A percentile compares a stretch with the other conserved stretches of the same genome.
These are phyloP conservation scores for Clarireedia homoeocarpa DNA, from an alignment of 2,329 filamentous ascomycete genomes.

Conservation along the genomic window DNA sequence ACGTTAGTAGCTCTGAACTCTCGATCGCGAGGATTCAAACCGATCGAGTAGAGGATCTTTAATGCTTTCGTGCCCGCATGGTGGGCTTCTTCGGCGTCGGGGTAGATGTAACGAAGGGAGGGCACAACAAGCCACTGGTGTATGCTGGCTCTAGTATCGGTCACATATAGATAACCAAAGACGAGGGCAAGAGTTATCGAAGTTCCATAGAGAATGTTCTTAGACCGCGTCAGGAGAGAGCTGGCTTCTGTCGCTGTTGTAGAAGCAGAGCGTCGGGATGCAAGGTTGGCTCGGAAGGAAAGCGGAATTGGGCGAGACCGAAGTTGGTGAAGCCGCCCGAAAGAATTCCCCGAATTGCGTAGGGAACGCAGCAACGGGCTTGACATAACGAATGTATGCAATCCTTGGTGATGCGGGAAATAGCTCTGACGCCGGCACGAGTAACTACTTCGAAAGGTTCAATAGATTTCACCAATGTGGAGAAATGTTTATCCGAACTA, in stretches of 20 bases:
- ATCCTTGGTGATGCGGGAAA: too few species aligned
- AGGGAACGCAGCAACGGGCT: slow-evolving; percentile 4
- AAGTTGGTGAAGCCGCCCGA: neutral
- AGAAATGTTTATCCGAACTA: too few species aligned
- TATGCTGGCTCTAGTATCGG: slow-evolving; percentile 63
- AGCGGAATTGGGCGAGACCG: neutral
- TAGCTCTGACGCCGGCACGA: too few species aligned
- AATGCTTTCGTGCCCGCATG: slow-evolving; percentile 65
- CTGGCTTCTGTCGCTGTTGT: slow-evolving; percentile 21
- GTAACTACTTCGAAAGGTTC: too few species aligned
- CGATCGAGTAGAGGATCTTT: slow-evolving; percentile 63
- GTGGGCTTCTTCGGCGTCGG: slow-evolving; percentile 89
- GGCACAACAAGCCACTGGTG: slow-evolving; percentile 63
- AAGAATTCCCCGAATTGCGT: neutral
- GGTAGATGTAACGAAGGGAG: slow-evolving; percentile 55
- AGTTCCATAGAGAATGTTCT: slow-evolving; percentile 45
- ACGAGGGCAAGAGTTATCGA: slow-evolving; percentile 40
- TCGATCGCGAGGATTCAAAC: slow-evolving; percentile 77
- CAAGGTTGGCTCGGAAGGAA: slow-evolving; percentile 2
- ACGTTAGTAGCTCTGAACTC: slow-evolving; percentile 9
- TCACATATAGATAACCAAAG: slow-evolving; percentile 58
- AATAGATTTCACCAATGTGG: too few species aligned
- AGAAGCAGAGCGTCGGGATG: slow-evolving; percentile 14
- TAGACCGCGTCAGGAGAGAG: slow-evolving; percentile 36
- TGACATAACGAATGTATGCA: slow-evolving; percentile 2